phyloP scores from a whole-genome alignment of 169 alveolate species.

The Plasmodium coatneyi region DNA sequence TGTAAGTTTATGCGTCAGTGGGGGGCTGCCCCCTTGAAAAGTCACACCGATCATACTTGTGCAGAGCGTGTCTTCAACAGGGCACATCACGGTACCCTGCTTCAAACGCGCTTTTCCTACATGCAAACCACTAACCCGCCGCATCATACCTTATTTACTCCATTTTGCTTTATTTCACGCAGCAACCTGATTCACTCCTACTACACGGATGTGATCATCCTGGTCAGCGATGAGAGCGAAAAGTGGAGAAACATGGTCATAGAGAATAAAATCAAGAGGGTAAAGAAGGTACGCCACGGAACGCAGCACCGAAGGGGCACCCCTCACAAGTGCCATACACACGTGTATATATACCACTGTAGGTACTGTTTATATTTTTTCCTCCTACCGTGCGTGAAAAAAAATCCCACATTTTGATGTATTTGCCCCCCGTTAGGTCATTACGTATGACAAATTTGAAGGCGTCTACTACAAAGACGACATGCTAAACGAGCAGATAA shows the following conservation, averaged over 20 bases:
- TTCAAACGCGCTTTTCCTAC: neutral
- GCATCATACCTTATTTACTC: neutral
- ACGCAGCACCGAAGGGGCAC: neutral
- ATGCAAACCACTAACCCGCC: neutral
- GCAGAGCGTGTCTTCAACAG: neutral
- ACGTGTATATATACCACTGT: neutral
- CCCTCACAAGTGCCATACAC: neutral
- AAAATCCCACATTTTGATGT: neutral
- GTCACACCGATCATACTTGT: neutral
- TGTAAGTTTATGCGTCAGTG: conserved; percentile 14
- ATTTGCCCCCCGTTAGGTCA: neutral
- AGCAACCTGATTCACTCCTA: conserved; percentile 57
- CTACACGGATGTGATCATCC: conserved; percentile 40
- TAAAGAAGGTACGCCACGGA: conserved; percentile 43
- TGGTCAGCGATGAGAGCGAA: conserved; percentile 50
- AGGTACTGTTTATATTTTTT: no score
- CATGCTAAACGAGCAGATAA: conserved; percentile 21
- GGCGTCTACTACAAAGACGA: conserved; percentile 25
- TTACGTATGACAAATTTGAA: conserved; percentile 69
- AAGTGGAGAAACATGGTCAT: conserved; percentile 61
- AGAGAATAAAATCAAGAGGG: conserved; percentile 47
- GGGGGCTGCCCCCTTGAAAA: neutral
- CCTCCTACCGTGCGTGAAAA: neutral
- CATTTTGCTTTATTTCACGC: neutral
- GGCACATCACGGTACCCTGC: neutral